Conservation (phyloP, 192 early-diverging fungal species). For the Coemansia sp. region DNA sequence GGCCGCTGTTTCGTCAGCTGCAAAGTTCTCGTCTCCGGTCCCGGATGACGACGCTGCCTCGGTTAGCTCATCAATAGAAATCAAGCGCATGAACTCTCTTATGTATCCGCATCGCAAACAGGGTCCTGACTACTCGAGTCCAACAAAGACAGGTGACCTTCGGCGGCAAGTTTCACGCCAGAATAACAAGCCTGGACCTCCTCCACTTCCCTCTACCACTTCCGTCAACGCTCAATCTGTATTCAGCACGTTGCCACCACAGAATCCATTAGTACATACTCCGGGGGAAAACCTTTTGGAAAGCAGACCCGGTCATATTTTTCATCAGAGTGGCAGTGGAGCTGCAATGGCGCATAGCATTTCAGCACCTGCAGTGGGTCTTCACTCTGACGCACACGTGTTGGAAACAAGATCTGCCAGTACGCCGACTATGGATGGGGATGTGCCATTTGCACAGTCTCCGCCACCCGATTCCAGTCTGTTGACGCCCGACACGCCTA, state of each 20-base stretch:
- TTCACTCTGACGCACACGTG: background rate
- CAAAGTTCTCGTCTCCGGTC: background rate
- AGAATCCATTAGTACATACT: background rate
- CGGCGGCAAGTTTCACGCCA: slow-evolving; percentile 23
- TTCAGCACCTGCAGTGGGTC: background rate
- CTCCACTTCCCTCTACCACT: background rate
- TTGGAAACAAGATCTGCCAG: background rate
- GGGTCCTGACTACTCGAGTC: no score
- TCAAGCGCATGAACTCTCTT: slow-evolving; percentile 28
- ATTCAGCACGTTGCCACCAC: background rate
- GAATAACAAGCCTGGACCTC: background rate
- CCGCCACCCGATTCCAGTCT: slow-evolving; percentile 15
- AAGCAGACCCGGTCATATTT: background rate
- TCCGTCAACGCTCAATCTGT: background rate
- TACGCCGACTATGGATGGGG: background rate
- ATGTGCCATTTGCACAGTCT: background rate
- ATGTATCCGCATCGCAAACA: slow-evolving; percentile 19
- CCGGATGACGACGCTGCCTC: slow-evolving; percentile 6
- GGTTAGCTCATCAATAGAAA: slow-evolving; percentile 15
- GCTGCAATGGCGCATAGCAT: background rate
- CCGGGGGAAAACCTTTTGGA: background rate
- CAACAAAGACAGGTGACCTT: slow-evolving; percentile 3
- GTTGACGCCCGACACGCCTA: slow-evolving; percentile 39
- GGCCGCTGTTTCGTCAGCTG: background rate
- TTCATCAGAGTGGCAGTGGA: background rate